These are phyloP conservation scores for Colletotrichum paranaense DNA, from an alignment of 2,329 filamentous ascomycete species.

Conservation along the genomic window DNA sequence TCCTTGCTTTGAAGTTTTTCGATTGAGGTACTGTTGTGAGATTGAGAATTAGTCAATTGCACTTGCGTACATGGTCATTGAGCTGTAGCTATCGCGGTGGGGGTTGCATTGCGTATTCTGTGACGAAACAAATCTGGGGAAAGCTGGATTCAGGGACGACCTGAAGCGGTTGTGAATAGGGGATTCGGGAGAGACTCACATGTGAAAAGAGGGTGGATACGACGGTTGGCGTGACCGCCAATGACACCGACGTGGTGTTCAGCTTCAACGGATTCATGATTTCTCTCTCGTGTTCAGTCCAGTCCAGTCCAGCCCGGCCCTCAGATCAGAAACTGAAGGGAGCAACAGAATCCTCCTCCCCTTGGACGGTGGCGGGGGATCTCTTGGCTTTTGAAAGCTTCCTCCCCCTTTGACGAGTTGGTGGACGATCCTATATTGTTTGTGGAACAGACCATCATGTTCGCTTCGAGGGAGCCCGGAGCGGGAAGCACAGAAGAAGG, in stretches of 20 bases:
- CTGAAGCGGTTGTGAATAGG: not conserved
- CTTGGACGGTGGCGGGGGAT: not conserved
- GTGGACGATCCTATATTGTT: not conserved
- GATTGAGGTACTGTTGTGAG: conserved; percentile 78
- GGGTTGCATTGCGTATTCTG: conserved; percentile 4
- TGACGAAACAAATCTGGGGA: not conserved
- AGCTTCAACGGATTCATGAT: conserved; percentile 64
- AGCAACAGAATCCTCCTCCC: not conserved
- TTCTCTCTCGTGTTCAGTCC: not conserved
- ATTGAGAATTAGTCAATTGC: not conserved
- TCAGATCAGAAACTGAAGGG: not conserved
- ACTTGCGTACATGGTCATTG: too few species aligned
- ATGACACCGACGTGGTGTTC: conserved; percentile 83
- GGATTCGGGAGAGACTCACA: conserved; percentile 60
- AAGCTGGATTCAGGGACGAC: not conserved
- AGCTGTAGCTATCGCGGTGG: not conserved
- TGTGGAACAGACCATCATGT: conserved; percentile 30
- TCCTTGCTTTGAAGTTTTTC: conserved; percentile 78
- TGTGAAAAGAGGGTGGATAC: conserved; percentile 89
- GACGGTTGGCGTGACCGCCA: conserved; percentile 88
- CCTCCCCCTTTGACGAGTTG: not conserved
- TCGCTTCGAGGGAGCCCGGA: not conserved
- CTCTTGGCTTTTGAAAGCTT: conserved; percentile 23
- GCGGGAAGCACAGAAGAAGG: conserved; percentile 14
- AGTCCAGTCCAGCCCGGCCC: too few species aligned